Conservation (phyloP, 352 stramenopile genomes). For the Saprolegnia parasitica region DNA sequence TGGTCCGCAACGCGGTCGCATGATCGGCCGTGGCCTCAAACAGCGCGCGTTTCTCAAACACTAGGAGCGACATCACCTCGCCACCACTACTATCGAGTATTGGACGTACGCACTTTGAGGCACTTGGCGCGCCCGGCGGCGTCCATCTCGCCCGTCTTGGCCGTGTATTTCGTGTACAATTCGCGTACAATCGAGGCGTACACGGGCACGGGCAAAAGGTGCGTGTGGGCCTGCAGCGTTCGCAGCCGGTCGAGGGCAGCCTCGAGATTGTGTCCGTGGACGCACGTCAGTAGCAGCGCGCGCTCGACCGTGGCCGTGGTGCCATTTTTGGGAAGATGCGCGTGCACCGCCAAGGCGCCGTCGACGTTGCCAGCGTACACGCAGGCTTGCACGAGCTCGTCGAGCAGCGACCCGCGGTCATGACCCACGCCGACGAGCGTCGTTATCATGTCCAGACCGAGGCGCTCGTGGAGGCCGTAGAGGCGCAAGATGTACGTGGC, state of each 20-base stretch:
- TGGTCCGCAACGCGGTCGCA: background rate
- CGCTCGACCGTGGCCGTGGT: slow-evolving; percentile 53
- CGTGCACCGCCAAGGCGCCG: slow-evolving; percentile 48
- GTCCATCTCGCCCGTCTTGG: background rate
- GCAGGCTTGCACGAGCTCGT: slow-evolving; percentile 67
- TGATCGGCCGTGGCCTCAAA: slow-evolving; percentile 42
- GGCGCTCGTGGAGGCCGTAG: slow-evolving; percentile 46
- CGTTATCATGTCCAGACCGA: slow-evolving; percentile 51
- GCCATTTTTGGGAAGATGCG: slow-evolving; percentile 33
- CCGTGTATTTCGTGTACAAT: slow-evolving; percentile 73
- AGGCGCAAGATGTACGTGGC: slow-evolving; percentile 61
- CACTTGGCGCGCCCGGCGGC: slow-evolving; percentile 8
- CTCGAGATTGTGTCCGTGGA: slow-evolving; percentile 41
- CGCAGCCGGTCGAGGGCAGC: slow-evolving; percentile 42
- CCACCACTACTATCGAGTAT: no score
- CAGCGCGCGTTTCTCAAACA: slow-evolving; percentile 52
- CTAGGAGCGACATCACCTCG: no score
- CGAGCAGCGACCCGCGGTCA: slow-evolving; percentile 46
- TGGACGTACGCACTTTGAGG: slow-evolving; percentile 22
- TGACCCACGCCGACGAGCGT: slow-evolving; percentile 22
- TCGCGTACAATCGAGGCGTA: slow-evolving; percentile 70
- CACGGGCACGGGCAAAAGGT: slow-evolving; percentile 52
- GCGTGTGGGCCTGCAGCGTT: slow-evolving; percentile 39
- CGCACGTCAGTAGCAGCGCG: slow-evolving; percentile 57
- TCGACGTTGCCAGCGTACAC: slow-evolving; percentile 57